Evolutionary conservation across 169 alveolate genomes (phyloP), one percentile per base, ranked within the genome.

Genomic region (Neospora caninum): DNA sequence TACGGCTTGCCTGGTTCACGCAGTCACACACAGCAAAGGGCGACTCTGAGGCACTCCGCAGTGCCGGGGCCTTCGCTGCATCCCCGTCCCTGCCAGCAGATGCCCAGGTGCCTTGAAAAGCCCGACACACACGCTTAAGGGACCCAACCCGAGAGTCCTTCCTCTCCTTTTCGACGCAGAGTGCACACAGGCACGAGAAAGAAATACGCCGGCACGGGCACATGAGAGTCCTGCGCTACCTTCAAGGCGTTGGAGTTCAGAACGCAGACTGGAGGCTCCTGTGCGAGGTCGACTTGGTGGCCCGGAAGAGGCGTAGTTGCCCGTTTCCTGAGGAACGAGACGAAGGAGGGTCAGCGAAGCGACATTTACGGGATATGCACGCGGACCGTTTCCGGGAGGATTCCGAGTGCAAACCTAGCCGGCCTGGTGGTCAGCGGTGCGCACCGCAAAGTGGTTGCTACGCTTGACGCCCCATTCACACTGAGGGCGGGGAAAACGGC

Each of bases 1-100:
- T 96, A 96, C 41, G 96, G 97, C 58, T 88, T 95, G 20, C 97
- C 97, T 96, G 88, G 58, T 34, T 67, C 0, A 54, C 34, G 80
- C 73, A 49, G 36, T 10, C 82, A 78, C 53, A 53, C n/a, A 43
- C 9, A 45, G 0, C 34, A 82, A 82, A 82, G 41, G 25, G 64
- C n/a, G 89, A 41, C 89, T 10, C 34, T 9, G 64, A 82, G 43
- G 58, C 43, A 80, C 2, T 7, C 88, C 9, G 43, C 58, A 49
- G 58, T 49, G 13, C 41, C 27, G 42, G 2, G 27, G 27, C 4
- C 38, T 22, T 73, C 43, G 22, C 84, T 73, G 10, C 84, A n/a
- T 43, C 25, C 84, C 16, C 25, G 84, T 31, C 4, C 49, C 27
- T 31, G 84, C 41, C 13, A 9, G 41, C 9, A 10, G 42, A 7